Evolutionary conservation across 768 basidiomycete species (phyloP).

Genomic region (Hypholoma sublateritium): DNA sequence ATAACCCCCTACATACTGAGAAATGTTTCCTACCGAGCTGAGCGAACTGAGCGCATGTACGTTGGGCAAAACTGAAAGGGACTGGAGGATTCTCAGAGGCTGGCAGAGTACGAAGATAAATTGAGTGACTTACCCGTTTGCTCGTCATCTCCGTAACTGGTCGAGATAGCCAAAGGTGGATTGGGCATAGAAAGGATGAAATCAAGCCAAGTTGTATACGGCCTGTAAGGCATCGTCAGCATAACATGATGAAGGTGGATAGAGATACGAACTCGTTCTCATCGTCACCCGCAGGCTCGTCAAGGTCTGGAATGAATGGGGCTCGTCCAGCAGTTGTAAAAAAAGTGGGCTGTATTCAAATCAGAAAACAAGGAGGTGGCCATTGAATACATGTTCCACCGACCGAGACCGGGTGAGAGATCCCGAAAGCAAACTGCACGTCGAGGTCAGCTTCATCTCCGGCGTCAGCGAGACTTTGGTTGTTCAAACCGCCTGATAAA

Average conservation of each 20-base stretch:
- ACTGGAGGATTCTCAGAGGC: slow-evolving; percentile 33
- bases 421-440: slow-evolving; percentile 59
- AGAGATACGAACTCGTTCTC: slow-evolving; percentile 34
- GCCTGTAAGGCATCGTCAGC: slow-evolving; percentile 13
- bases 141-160: slow-evolving; percentile 69
- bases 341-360: slow-evolving; percentile 39
- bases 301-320: slow-evolving; percentile 50
- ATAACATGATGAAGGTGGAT: neutral
- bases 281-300: slow-evolving; percentile 28
- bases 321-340: slow-evolving; percentile 63
- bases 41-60: slow-evolving; percentile 57
- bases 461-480: slow-evolving; percentile 47
- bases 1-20: too few relatives aligned
- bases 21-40: slow-evolving; percentile 45
- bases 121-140: slow-evolving; percentile 49
- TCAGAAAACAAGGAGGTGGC: neutral
- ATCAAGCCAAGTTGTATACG: slow-evolving; percentile 53
- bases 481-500: slow-evolving; percentile 52
- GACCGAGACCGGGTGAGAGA: slow-evolving; percentile 59
- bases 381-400: neutral
- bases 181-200: slow-evolving; percentile 44
- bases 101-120: neutral
- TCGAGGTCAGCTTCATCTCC: slow-evolving; percentile 66
- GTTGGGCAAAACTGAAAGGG: slow-evolving; percentile 49
- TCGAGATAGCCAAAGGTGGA: slow-evolving; percentile 61